These are phyloP conservation scores for Erysimum cheiri DNA, from an alignment of 441 rosid species.

Conservation along the genomic window DNA sequence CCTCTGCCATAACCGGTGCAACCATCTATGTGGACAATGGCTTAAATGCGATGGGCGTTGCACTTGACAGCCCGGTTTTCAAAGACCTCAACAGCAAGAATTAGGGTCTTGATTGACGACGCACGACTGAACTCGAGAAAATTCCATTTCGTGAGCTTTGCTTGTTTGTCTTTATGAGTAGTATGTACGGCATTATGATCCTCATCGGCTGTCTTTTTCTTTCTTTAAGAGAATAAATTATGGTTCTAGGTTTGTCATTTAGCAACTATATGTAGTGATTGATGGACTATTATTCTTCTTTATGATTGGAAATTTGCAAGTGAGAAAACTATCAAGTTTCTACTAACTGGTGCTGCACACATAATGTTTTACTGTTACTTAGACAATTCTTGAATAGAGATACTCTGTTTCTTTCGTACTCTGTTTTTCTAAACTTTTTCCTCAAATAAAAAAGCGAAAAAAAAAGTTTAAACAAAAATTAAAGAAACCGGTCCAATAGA, in stretches of 20 bases:
- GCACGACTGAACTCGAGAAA: background rate
- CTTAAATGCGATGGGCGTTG: constrained; percentile 91
- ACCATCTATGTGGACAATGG: constrained; percentile 92
- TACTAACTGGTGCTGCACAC: background rate
- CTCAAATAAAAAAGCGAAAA: too few species aligned
- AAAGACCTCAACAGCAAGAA: constrained; percentile 66
- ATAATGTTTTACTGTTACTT: background rate
- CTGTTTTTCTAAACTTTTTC: too few species aligned
- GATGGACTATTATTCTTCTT: background rate
- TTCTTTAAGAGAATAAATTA: constrained; percentile 20
- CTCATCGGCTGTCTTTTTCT: constrained; percentile 16
- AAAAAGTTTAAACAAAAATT: too few species aligned
- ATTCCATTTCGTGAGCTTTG: background rate
- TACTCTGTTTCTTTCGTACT: too few species aligned
- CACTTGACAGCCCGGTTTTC: constrained; percentile 85
- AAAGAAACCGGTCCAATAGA: too few species aligned
- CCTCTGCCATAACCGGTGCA: constrained; percentile 87
- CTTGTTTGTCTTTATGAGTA: constrained; percentile 25
- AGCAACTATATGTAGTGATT: background rate
- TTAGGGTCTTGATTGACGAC: background rate
- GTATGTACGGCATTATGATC: constrained; percentile 5
- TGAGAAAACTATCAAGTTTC: background rate
- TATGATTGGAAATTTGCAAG: constrained; percentile 10
- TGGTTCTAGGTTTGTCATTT: constrained; percentile 22
- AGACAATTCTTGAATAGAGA: background rate